Conservation (phyloP, 257 asterid genomes). For the Buddleja alternifolia region DNA sequence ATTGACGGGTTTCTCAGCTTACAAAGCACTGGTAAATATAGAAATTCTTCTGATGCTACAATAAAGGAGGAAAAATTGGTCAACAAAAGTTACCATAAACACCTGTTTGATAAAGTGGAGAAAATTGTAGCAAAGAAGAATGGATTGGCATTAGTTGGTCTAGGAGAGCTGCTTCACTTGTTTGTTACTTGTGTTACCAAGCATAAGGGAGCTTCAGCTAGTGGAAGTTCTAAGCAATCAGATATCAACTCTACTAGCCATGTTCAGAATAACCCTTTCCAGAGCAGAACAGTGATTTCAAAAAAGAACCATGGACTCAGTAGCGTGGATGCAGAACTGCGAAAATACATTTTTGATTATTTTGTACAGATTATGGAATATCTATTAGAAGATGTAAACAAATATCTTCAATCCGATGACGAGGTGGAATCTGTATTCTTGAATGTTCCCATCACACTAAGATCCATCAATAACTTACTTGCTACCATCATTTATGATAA, state of each 20-base stretch:
- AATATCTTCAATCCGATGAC: constrained; percentile 44
- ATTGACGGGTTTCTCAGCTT: constrained; percentile 74
- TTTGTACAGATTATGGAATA: constrained; percentile 75
- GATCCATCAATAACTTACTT: constrained; percentile 66
- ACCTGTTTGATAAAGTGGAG: constrained; percentile 80
- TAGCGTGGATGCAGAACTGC: constrained; percentile 57
- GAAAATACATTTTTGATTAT: constrained; percentile 62
- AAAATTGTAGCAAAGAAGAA: constrained; percentile 61
- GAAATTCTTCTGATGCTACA: constrained; percentile 47
- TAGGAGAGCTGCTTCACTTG: constrained; percentile 75
- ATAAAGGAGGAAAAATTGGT: constrained; percentile 48
- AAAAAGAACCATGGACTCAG: constrained; percentile 34
- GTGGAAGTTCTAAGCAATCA: constrained; percentile 33
- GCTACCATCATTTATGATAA: constrained; percentile 53
- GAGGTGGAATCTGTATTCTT: constrained; percentile 34
- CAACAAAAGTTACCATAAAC: constrained; percentile 86
- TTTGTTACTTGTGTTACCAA: constrained; percentile 59
- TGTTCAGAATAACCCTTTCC: constrained; percentile 25
- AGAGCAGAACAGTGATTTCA: constrained; percentile 27
- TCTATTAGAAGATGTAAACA: constrained; percentile 53
- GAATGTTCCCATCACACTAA: constrained; percentile 53
- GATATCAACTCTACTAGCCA: constrained; percentile 30
- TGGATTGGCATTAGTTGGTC: constrained; percentile 57
- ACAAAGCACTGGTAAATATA: constrained; percentile 59
- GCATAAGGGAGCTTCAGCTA: constrained; percentile 51